Evolutionary conservation across 192 early-diverging fungal genomes (phyloP), one percentile per base, ranked within the genome.

Genomic region (Chytriomyces hyalinus): DNA sequence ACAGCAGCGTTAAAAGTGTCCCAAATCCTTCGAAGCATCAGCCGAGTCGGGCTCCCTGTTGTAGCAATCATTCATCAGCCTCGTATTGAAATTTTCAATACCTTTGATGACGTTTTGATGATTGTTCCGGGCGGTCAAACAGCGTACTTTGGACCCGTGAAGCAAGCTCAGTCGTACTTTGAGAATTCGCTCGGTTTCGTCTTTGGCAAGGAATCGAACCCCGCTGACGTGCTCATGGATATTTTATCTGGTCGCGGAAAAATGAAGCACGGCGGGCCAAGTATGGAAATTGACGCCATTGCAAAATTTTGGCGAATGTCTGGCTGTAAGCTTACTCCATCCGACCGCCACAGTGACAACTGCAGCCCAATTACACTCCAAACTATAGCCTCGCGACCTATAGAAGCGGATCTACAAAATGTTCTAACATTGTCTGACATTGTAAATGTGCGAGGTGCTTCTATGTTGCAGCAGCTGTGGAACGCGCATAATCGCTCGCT

Each of bases 21-120:
- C 66, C 61, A 61, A 13, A 62, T 91, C 15, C 81, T 93, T 22
- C 83, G 82, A 59, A 65, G 80, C 5, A 82, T 93, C 78, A 88
- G 90, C 1, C 68, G 80, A 44, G 87, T 88, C 62, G 84, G 86
- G 20, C 67, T 92, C 15, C 89, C 87, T 0, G 83, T 91, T 49
- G 90, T 89, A 5, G 87, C 90, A 26, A 86, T 92, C 28, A 86
- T 93, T 57, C 92, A 93, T 70, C 90, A 89, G 10, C 92, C 92
- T 15, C 84, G 85, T 62, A 84, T 86, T 6, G 90, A 91, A 70
- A 89, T 92, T 63, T 94, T 94, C 82, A 83, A 86, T 15, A 83
- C 88, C 11, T 94, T 95, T 77, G 93, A 95, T 83, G 88, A 91
- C 51, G 68, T 84, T 67, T 86, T 93, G 8, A 90, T 94, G 49